Conservation (phyloP, 2,329 filamentous ascomycete genomes). For the Mariannaea elegans region DNA sequence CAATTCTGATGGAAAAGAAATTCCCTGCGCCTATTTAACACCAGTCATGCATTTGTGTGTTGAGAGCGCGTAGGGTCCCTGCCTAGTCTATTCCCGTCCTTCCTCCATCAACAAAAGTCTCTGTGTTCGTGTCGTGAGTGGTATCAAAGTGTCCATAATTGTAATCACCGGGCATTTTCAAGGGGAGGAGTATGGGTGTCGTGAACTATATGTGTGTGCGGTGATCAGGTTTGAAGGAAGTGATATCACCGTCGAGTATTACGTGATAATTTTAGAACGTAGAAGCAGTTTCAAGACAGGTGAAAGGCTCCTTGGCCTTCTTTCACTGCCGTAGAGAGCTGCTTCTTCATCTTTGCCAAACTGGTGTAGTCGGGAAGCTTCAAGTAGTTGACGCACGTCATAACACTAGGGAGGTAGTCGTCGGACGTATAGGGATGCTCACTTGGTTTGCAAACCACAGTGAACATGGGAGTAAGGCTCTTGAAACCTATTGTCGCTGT, state of each 20-base stretch:
- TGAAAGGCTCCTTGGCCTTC: slow-evolving; percentile 99
- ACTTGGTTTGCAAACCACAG: slow-evolving; percentile 98
- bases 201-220: slow-evolving; percentile 15
- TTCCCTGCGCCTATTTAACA: slow-evolving; percentile 36
- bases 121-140: slow-evolving; percentile 36
- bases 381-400: slow-evolving; percentile 99
- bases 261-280: not conserved
- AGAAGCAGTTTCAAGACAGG: slow-evolving; percentile 70
- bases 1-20: slow-evolving; percentile 28
- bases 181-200: slow-evolving; percentile 11
- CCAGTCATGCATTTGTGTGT: slow-evolving; percentile 38
- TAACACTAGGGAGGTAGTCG: slow-evolving; percentile 98
- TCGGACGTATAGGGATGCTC: slow-evolving; percentile 93
- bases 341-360: slow-evolving; percentile 78
- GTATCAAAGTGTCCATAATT: slow-evolving; percentile 32
- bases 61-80: slow-evolving; percentile 21
- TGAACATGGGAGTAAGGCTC: slow-evolving; percentile 96
- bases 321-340: slow-evolving; percentile 84
- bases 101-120: slow-evolving; percentile 28
- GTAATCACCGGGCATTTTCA: slow-evolving; percentile 27
- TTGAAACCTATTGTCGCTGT: slow-evolving; percentile 79
- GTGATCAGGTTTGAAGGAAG: not conserved
- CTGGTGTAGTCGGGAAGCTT: slow-evolving; percentile 95
- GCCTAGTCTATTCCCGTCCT: slow-evolving; percentile 41
- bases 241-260: not conserved